phyloP scores from a whole-genome alignment of 2,329 filamentous ascomycete species.

The Elsinoe fawcettii region DNA sequence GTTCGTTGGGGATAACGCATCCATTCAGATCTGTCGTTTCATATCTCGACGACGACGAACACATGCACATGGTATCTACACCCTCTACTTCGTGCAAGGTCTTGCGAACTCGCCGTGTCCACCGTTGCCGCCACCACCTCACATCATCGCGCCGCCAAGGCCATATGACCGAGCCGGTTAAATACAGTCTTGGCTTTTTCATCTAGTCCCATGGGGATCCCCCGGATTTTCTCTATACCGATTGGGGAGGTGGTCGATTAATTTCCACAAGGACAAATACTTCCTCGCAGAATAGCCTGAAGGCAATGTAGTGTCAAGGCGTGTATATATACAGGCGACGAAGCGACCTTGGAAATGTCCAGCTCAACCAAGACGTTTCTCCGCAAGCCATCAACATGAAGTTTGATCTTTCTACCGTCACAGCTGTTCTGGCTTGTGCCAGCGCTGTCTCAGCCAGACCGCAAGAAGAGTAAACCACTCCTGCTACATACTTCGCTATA shows the following conservation, averaged over 20 bases:
- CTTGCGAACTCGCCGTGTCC: no score
- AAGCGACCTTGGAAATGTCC: neutral
- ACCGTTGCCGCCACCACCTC: no score
- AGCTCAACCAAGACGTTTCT: neutral
- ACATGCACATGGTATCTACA: no score
- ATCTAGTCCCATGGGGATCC: slow-evolving; percentile 3
- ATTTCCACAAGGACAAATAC: neutral
- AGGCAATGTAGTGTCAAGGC: neutral
- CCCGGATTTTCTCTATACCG: neutral
- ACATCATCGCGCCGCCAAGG: neutral
- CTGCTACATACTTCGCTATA: neutral
- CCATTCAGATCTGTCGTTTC: neutral
- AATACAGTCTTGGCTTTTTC: slow-evolving; percentile 1
- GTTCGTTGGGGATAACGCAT: no score
- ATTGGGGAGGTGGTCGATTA: neutral
- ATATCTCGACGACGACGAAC: neutral
- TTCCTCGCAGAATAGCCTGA: neutral
- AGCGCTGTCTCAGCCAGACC: neutral
- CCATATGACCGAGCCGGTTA: slow-evolving; percentile 1
- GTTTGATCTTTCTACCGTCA: neutral
- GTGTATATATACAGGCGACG: neutral
- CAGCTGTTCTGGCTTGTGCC: neutral
- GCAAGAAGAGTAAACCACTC: neutral
- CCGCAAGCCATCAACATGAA: neutral
- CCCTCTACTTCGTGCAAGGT: no score